Percentiles rank a stretch among this genome's conserved stretches.
phyloP scores from a whole-genome alignment of 75 land plant genomes.

The Chamaecyparis obtusa region DNA sequence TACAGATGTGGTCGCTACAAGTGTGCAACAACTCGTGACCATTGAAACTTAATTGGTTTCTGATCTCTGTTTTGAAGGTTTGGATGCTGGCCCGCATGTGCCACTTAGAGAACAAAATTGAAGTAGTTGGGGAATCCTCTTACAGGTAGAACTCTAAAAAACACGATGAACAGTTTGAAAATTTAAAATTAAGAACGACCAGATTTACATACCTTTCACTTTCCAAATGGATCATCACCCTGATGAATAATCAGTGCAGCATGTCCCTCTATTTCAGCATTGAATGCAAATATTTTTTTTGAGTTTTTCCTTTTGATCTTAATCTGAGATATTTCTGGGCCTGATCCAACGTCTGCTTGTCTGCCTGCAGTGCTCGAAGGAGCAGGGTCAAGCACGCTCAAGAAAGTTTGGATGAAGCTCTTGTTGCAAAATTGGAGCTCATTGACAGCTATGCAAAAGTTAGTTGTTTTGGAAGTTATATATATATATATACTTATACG shows the following conservation, averaged over 20 bases:
- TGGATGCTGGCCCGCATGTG: conserved; percentile 97
- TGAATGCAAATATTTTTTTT: not conserved
- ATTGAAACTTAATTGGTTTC: not conserved
- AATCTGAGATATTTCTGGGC: not conserved
- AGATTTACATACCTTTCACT: not conserved
- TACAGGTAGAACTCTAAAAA: conserved; percentile 59
- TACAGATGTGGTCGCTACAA: not conserved
- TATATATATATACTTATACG: not conserved
- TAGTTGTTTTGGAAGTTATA: conserved; percentile 19
- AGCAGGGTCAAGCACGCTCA: conserved; percentile 68
- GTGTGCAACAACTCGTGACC: not conserved
- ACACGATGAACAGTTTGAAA: not conserved
- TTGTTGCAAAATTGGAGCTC: conserved; percentile 67
- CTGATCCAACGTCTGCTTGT: not conserved
- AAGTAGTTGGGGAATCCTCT: conserved; percentile 83
- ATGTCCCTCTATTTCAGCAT: not conserved
- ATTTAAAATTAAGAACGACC: not conserved
- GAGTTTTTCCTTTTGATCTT: not conserved
- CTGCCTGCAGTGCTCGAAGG: conserved; percentile 61
- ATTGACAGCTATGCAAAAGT: conserved; percentile 92
- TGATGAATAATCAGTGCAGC: not conserved
- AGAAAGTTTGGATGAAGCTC: conserved; percentile 78
- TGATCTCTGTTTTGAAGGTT: conserved; percentile 41
- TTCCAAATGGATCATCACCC: not conserved
- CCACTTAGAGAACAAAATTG: conserved; percentile 94